A percentile compares a stretch with the other conserved stretches of the same genome.
Evolutionary conservation across 176 grass and related monocot genomes (phyloP).

Genomic region (Guadua angustifolia): DNA sequence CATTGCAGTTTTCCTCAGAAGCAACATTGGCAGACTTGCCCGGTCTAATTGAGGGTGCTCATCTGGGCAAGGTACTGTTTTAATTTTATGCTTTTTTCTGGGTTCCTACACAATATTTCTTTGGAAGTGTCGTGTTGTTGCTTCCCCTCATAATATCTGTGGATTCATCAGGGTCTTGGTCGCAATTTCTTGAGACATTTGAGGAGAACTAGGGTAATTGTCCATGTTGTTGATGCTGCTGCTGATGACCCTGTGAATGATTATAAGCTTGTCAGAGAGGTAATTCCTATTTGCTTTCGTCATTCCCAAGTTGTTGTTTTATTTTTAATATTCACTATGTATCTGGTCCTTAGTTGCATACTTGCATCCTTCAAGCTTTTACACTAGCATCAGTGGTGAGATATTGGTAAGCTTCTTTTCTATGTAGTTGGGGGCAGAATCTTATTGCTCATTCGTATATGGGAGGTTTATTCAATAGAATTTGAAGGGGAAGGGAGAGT

Average conservation of each 20-base stretch:
- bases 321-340: conserved; percentile 26
- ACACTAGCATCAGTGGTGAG: neutral
- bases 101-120: neutral
- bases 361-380: neutral
- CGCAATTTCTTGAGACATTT: conserved; percentile 96
- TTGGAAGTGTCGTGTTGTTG: neutral
- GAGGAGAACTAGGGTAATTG: conserved; percentile 88
- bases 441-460: neutral
- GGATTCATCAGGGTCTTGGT: conserved; percentile 78
- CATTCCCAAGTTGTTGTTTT: neutral
- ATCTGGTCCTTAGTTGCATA: neutral
- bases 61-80: conserved; percentile 79
- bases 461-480: neutral
- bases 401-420: neutral
- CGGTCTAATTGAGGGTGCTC: conserved; percentile 95
- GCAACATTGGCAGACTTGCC: conserved; percentile 96
- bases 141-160: conserved; percentile 15
- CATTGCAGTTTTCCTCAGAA: conserved; percentile 79
- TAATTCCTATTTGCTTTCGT: conserved; percentile 49
- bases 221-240: conserved; percentile 96
- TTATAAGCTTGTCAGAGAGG: conserved; percentile 96
- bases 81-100: conserved; percentile 23
- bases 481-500: neutral
- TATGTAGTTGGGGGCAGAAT: neutral
- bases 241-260: conserved; percentile 76